A percentile compares a stretch with the other conserved stretches of the same genome.
phyloP scores from a whole-genome alignment of 257 asterid genomes.

The Prunella vulgaris region DNA sequence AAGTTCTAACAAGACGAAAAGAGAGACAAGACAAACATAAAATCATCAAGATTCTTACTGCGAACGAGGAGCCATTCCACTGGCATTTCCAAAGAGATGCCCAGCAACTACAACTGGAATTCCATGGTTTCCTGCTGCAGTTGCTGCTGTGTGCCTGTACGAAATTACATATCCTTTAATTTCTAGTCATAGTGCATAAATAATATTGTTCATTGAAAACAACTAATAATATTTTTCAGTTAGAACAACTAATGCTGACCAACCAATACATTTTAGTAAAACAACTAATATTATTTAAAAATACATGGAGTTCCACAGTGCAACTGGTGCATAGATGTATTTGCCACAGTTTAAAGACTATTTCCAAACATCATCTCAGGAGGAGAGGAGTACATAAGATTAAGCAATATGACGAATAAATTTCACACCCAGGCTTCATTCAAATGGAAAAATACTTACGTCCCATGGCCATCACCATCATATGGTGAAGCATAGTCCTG shows the following conservation, averaged over 20 bases:
- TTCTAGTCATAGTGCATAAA: background rate
- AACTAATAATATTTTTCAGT: too few relatives aligned
- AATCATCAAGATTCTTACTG: constrained; percentile 57
- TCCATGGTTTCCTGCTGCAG: constrained; percentile 97
- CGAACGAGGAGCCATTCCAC: constrained; percentile 99
- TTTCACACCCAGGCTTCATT: background rate
- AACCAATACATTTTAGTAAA: too few relatives aligned
- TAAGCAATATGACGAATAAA: background rate
- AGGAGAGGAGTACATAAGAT: too few relatives aligned
- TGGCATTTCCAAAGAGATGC: constrained; percentile 90
- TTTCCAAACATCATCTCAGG: too few relatives aligned
- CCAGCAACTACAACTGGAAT: constrained; percentile 86
- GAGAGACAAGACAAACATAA: background rate
- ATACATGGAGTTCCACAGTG: too few relatives aligned
- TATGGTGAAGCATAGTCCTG: constrained; percentile 95
- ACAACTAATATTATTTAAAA: background rate
- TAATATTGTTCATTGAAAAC: too few relatives aligned
- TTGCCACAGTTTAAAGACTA: too few relatives aligned
- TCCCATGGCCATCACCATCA: constrained; percentile 98
- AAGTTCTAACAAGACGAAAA: background rate
- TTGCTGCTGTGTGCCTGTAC: constrained; percentile 90
- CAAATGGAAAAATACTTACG: constrained; percentile 50
- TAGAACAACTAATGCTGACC: too few relatives aligned
- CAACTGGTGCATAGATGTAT: too few relatives aligned
- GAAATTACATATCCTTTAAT: background rate